Evolutionary conservation across 2,329 filamentous ascomycete genomes (phyloP).

Genomic region (Nothophaeocryptopus gaeumannii): DNA sequence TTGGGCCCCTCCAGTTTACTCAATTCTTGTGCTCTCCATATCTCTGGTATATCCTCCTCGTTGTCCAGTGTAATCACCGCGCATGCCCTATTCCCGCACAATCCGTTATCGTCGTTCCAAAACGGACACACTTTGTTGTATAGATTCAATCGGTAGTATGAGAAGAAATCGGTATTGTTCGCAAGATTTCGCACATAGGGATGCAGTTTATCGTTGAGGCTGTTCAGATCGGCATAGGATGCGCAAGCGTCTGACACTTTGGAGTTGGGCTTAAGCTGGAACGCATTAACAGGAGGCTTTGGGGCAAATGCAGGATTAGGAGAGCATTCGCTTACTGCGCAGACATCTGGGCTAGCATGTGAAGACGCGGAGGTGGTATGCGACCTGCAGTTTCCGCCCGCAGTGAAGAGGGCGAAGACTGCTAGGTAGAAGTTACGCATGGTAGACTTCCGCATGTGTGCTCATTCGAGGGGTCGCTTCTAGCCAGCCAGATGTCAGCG

Average conservation of each 20-base stretch:
- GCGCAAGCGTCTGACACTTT: constrained; percentile 94
- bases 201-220: constrained; percentile 72
- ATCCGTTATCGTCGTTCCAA: constrained; percentile 87
- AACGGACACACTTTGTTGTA: constrained; percentile 95
- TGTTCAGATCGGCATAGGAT: constrained; percentile 86
- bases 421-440: constrained; percentile 55
- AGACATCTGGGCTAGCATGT: constrained; percentile 46
- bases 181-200: constrained; percentile 79
- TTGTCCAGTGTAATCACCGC: constrained; percentile 93
- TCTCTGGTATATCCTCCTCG: constrained; percentile 85
- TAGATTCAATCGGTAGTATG: constrained; percentile 91
- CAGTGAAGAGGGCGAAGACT: constrained; percentile 56
- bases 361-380: constrained; percentile 39
- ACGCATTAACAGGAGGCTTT: constrained; percentile 36
- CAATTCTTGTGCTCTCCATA: constrained; percentile 89
- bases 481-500: constrained; percentile 22
- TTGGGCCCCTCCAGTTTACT: constrained; percentile 89
- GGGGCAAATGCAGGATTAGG: constrained; percentile 24
- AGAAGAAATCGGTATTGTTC: constrained; percentile 91
- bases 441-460: constrained; percentile 26
- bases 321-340: constrained; percentile 50
- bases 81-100: constrained; percentile 96
- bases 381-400: constrained; percentile 35
- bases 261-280: constrained; percentile 78
- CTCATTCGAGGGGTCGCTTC: constrained; percentile 4